Base-by-base conservation (phyloP, 192 early-diverging fungal species). In the Coemansia sp. region DNA sequence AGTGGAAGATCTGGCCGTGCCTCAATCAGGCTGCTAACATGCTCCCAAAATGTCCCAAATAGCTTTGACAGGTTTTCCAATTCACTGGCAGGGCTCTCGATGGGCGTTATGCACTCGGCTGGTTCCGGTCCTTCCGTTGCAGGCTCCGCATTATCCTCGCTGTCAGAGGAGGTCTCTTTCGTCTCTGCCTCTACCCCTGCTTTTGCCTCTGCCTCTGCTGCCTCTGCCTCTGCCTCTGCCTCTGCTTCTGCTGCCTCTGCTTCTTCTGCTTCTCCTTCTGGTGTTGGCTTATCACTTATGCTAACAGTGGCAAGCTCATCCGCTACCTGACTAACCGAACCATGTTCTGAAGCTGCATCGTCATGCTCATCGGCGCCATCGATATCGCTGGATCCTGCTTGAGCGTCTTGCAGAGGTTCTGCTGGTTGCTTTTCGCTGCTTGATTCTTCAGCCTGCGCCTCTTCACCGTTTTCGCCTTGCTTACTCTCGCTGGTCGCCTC, bases 31-130 rank as follows among this genome's bases (percentile, higher is more conserved):
- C 90, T 86, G 23, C 88, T 89, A 58, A 99, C 90, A 66, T 99
- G 94, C 26, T 68, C 79, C 97, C 97, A 99, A 71, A 99, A 99
- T 26, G 97, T 90, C 47, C 90, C 91, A 81, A 99, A 99, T 14
- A 99, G 76, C 43, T 52, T 45, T 3, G 74, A 51, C 44, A 71
- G 34, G 15, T 47, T 23, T 10, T 65, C 64, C 43, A 76, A 44
- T 52, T 72, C 60, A 42, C 20, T 60, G 9, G 56, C 36, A 53
- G 54, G 12, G 32, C 18, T 15, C 40, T 42, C 18, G 40, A 10
- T 16, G 15, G 40, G 14, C 15, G 40, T 1, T 42, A 3, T 18
- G 9, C 40, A 1, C n/a, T 42, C 40, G 5, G 40, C 40, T 12
- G 40, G 4, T 9, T 42, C 40, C 10, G 32, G 32, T 10, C 7